Base-by-base conservation (phyloP, 257 asterid species). In the Plantago major region DNA sequence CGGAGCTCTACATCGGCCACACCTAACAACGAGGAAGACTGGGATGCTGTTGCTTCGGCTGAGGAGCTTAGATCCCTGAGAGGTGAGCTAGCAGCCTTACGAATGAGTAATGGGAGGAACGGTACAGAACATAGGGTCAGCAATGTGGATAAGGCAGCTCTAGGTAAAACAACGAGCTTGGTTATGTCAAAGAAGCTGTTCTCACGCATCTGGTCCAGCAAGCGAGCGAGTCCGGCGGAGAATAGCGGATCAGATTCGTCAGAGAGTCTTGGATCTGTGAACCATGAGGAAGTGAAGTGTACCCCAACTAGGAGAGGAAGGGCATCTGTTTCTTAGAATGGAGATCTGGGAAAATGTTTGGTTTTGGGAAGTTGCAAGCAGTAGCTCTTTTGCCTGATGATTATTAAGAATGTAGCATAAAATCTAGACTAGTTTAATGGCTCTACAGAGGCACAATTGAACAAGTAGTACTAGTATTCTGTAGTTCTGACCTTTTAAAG, bases 231-330 rank as follows among this genome's bases (percentile, higher is more conserved):
- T 5, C 86, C 75, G 56, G 81, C 62, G 0, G 97, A 92, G 77
- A 88, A 84, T 30, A 86, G 96, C 13, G 96, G 95, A 16, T 92
- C 98, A 0, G 98, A 92, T 66, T 92, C 98, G 5, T 88, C 98
- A 0, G 98, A 80, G 75, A 81, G 93, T 68, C 85, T 85, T 42
- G 94, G 91, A 37, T 89, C 94, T 13, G 68, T 78, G 9, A 84
- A 76, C 64, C 73, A 77, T 0, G 95, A 86, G 10, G 98, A 88
- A 46, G 81, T 71, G 3, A 91, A 86, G 51, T 78, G 76, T 3
- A 88, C 95, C 9, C 93, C 95, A 12, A 63, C 85, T 0, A 77
- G 95, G 76, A 81, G 72, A 71, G 95, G 81, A 63, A 84, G 95
- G 81, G 86, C 74, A 59, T 89, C 98, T 46, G 97, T 92, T 67